Base-by-base conservation (phyloP, 2,329 filamentous ascomycete species). In the Eutypella sp. region DNA sequence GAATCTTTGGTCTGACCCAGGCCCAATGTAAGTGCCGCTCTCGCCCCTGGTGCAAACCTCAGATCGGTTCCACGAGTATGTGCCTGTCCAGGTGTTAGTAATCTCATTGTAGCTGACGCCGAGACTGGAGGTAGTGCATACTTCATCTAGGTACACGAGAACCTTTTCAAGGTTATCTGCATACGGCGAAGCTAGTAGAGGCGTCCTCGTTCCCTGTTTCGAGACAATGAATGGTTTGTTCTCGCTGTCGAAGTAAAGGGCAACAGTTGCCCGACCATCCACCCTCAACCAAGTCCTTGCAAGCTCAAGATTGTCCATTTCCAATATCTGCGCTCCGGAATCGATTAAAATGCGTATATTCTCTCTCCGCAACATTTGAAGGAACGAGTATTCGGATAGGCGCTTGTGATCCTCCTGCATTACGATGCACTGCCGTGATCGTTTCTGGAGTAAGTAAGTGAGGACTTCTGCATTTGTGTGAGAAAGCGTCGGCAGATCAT, bases 391-490 rank as follows among this genome's bases (percentile, higher is more conserved):
- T 44, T 82, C 79, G 0, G 66, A 66, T 18, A 76, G 57, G 0
- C 71, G 72, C 7, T 51, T 65, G 1, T 61, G 65, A 0, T 39
- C 13, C 3, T 61, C 59, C 5, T 64, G 69, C 20, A 59, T 55
- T 11, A 65, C 57, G 1, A 62, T 52, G 48, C 79, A 85, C 0
- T 25, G 36, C 1, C 73, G 67, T 48, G 79, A 85, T 18, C 76
- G 70, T 0, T 31, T 39, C 23, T 76, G 68, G 0, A 85, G 63
- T 0, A 86, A 63, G 47, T 82, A 82, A 0, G 68, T 74, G 0
- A 86, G 60, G 0, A 87, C 83, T 39, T 82, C 74, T 0, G 82
- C 82, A 46, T 82, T 86, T 0, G 82, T 86, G 40, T 84, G 78
- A 0, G 63, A 55, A 0, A 86, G 68, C 0, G 67, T 61, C 0